phyloP scores from a whole-genome alignment of 176 grass and related monocot genomes.

The Lolium perenne region DNA sequence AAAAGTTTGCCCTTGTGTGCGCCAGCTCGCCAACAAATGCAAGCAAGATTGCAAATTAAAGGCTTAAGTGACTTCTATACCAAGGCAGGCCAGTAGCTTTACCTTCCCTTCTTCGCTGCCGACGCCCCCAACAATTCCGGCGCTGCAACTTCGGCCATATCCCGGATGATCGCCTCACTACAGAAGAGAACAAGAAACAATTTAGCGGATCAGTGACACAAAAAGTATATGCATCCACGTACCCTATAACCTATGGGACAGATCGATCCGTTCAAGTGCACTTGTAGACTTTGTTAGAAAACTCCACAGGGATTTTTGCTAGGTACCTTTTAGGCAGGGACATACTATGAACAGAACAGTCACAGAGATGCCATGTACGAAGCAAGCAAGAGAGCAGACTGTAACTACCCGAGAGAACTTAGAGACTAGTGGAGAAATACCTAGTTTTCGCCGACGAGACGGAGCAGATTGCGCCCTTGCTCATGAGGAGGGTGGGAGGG shows the following conservation, averaged over 20 bases:
- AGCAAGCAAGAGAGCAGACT: neutral
- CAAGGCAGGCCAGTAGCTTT: neutral
- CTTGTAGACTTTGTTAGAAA: neutral
- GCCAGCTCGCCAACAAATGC: neutral
- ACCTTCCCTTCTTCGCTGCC: slow-evolving; percentile 11
- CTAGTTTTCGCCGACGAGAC: neutral
- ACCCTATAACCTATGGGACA: neutral
- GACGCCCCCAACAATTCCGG: neutral
- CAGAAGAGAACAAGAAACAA: neutral
- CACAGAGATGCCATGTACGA: neutral
- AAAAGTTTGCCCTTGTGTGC: neutral
- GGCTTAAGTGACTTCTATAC: neutral
- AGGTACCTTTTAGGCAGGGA: neutral
- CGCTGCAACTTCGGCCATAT: neutral
- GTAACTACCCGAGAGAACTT: neutral
- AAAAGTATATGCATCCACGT: neutral
- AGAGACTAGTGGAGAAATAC: neutral
- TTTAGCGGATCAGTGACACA: neutral
- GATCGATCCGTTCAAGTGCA: neutral
- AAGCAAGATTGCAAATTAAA: neutral
- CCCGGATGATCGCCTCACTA: neutral
- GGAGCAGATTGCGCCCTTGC: neutral
- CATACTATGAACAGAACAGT: neutral
- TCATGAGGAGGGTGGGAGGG: neutral
- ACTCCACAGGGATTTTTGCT: neutral